These are phyloP conservation scores for Penicillium oxalicum DNA, from an alignment of 2,329 filamentous ascomycete species.

Conservation along the genomic window DNA sequence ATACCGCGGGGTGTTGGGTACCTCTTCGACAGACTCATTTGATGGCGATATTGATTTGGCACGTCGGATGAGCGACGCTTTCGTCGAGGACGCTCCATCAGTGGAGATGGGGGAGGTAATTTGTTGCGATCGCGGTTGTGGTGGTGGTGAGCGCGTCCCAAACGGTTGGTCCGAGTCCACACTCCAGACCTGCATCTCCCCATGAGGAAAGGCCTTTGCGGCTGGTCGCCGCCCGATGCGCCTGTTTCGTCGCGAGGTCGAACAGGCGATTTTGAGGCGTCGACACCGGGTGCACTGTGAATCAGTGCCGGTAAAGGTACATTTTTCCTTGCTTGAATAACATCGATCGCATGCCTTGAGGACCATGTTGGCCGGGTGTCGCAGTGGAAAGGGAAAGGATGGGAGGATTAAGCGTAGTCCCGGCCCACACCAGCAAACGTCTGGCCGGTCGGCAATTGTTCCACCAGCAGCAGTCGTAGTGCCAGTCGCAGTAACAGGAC, in stretches of 20 bases:
- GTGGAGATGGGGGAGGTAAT: conserved; percentile 1
- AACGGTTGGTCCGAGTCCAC: conserved; percentile 4
- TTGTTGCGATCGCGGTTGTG: neutral
- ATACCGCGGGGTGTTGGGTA: conserved; percentile 3
- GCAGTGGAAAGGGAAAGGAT: too few relatives aligned
- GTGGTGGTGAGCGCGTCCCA: neutral
- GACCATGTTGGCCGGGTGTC: conserved; percentile 13
- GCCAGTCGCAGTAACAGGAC: too few relatives aligned
- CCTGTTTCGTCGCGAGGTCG: conserved; percentile 12
- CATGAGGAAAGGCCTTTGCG: conserved; percentile 11
- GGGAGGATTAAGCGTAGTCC: too few relatives aligned
- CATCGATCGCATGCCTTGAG: conserved; percentile 18
- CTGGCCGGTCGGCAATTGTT: conserved; percentile 21
- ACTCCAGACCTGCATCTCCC: conserved; percentile 15
- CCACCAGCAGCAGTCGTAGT: too few relatives aligned
- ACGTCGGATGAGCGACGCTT: conserved; percentile 5
- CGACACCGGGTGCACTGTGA: conserved; percentile 16
- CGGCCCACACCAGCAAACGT: neutral
- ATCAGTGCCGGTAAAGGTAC: conserved; percentile 12
- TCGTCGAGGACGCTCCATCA: conserved; percentile 4
- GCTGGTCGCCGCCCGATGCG: conserved; percentile 15
- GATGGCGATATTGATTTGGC: conserved; percentile 7
- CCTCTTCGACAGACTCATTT: conserved; percentile 1
- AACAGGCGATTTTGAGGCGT: conserved; percentile 16
- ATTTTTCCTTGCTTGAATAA: conserved; percentile 16